phyloP scores from a whole-genome alignment of 2,329 filamentous ascomycete species.

The Thielaviopsis populi region DNA sequence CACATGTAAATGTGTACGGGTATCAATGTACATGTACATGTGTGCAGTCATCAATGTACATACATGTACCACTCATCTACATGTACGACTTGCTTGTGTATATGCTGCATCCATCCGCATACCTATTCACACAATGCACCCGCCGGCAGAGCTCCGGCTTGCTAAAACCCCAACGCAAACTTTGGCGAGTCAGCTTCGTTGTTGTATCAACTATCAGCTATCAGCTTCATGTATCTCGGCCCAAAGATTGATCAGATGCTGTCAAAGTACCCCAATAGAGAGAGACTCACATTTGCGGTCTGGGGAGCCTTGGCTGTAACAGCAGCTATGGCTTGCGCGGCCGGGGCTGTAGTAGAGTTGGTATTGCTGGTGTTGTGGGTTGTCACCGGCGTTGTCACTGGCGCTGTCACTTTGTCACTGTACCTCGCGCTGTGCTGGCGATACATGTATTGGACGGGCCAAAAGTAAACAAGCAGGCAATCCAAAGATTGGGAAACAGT shows the following conservation, averaged over 20 bases:
- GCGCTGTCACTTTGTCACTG: neutral
- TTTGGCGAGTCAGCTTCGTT: neutral
- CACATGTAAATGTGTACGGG: neutral
- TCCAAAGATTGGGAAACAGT: neutral
- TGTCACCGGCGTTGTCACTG: neutral
- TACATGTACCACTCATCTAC: neutral
- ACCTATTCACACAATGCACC: neutral
- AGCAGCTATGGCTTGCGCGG: neutral
- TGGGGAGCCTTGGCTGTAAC: neutral
- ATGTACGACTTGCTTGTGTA: neutral
- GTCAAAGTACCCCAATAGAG: neutral
- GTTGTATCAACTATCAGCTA: neutral
- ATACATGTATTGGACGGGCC: neutral
- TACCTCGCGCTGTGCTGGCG: neutral
- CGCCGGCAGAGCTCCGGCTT: neutral
- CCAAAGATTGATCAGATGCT: neutral
- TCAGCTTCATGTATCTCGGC: neutral
- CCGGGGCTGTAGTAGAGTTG: neutral
- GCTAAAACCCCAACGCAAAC: neutral
- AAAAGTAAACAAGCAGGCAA: neutral
- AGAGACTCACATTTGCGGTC: neutral
- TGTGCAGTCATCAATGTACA: too few relatives aligned
- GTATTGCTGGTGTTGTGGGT: neutral
- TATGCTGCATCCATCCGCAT: neutral
- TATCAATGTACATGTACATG: neutral